phyloP scores from a whole-genome alignment of 2,329 filamentous ascomycete species.

The Phaeosphaeriaceae sp. region DNA sequence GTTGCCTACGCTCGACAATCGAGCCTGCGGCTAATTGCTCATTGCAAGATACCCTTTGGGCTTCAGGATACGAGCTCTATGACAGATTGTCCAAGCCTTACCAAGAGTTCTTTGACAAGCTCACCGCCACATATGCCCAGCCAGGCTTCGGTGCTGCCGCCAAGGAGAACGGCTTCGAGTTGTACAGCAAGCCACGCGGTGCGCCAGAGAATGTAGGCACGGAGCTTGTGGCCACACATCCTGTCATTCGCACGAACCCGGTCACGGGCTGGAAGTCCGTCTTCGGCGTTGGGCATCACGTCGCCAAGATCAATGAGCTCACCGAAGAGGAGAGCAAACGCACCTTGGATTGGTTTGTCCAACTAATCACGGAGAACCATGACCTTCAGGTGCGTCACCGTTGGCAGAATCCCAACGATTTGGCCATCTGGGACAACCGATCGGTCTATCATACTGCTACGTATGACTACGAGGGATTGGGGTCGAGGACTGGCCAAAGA shows the following conservation, averaged over 20 bases:
- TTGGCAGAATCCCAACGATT: constrained; percentile 56
- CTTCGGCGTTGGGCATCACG: constrained; percentile 54
- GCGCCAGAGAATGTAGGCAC: constrained; percentile 62
- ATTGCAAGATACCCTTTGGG: constrained; percentile 42
- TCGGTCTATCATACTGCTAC: constrained; percentile 66
- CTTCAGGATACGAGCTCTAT: constrained; percentile 54
- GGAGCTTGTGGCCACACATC: constrained; percentile 60
- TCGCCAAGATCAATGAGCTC: constrained; percentile 54
- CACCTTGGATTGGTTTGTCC: constrained; percentile 53
- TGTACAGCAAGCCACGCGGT: constrained; percentile 59
- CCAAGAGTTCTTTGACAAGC: constrained; percentile 56
- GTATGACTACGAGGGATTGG: constrained; percentile 65
- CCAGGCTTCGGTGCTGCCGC: constrained; percentile 52
- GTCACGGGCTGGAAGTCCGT: constrained; percentile 53
- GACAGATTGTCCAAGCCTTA: constrained; percentile 58
- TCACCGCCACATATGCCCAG: constrained; percentile 56
- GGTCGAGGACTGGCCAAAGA: constrained; percentile 62
- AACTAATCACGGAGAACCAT: constrained; percentile 56
- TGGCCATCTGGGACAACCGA: constrained; percentile 71
- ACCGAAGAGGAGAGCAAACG: constrained; percentile 52
- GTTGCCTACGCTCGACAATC: background rate
- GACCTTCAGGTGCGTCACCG: constrained; percentile 59
- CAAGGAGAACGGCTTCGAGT: constrained; percentile 48
- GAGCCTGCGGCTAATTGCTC: background rate
- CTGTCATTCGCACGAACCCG: constrained; percentile 61